These are phyloP conservation scores for Aristolochia contorta DNA, from an alignment of 164 flowering plant genomes.

Conservation along the genomic window DNA sequence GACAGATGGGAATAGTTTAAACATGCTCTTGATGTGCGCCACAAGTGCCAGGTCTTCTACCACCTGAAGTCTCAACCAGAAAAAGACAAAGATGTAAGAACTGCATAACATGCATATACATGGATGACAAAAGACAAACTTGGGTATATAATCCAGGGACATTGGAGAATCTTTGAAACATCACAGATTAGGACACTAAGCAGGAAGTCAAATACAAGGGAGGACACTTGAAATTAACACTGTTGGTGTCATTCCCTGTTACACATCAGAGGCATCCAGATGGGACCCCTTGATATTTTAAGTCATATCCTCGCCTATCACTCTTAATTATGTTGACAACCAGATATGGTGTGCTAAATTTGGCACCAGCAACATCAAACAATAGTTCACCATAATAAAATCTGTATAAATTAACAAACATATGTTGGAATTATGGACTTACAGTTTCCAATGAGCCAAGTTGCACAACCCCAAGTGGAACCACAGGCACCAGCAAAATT, in stretches of 20 bases:
- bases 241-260: background rate
- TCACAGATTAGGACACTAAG: background rate
- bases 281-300: background rate
- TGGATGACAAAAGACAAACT: background rate
- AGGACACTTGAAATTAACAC: background rate
- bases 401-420: too few species aligned
- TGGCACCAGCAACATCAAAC: too few species aligned
- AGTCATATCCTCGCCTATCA: background rate
- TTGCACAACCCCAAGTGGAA: constrained; percentile 79
- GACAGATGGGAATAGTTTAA: constrained; percentile 19
- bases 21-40: constrained; percentile 29
- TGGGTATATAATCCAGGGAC: background rate
- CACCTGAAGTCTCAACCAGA: constrained; percentile 32
- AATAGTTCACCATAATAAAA: too few species aligned
- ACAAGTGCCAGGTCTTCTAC: constrained; percentile 38
- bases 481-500: constrained; percentile 63
- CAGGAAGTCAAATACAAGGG: background rate
- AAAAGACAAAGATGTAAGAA: background rate
- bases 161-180: background rate
- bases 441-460: constrained; percentile 77
- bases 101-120: background rate
- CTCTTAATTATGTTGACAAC: too few species aligned
- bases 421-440: constrained; percentile 12
- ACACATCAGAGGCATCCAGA: background rate
- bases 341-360: too few species aligned